Percentiles rank a stretch among this genome's conserved stretches.
phyloP scores from a whole-genome alignment of 495 filamentous ascomycete genomes.

The Pyronema domesticum region DNA sequence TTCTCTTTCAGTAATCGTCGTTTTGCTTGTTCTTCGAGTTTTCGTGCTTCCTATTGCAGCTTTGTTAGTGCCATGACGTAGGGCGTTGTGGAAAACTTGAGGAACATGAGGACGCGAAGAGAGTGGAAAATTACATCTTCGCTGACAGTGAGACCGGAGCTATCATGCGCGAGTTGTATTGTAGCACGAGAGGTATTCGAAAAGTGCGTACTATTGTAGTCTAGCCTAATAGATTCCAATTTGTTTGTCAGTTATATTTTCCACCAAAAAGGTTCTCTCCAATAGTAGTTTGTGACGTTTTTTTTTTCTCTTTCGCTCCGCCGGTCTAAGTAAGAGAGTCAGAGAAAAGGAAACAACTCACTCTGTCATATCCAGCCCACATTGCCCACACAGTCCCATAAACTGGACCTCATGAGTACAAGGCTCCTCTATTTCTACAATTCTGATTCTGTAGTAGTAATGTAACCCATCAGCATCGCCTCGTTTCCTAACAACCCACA shows the following conservation, averaged over 20 bases:
- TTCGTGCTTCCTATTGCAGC: conserved; percentile 47
- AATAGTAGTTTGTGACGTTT: no score
- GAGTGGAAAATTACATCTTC: conserved; percentile 22
- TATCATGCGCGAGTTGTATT: conserved; percentile 86
- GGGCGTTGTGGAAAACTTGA: background rate
- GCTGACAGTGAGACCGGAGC: conserved; percentile 49
- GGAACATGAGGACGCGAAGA: background rate
- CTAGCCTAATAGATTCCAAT: conserved; percentile 24
- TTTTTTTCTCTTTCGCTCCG: background rate
- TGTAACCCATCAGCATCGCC: background rate
- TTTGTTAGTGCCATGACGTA: conserved; percentile 34
- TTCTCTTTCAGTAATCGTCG: conserved; percentile 55
- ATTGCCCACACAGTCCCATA: conserved; percentile 71
- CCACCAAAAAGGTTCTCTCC: background rate
- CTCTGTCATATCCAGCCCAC: conserved; percentile 94
- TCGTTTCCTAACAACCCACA: no score
- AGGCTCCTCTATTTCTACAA: conserved; percentile 72
- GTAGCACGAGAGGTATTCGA: conserved; percentile 56
- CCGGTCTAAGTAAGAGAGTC: background rate
- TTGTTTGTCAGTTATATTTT: conserved; percentile 31
- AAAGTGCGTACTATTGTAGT: conserved; percentile 23
- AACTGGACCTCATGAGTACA: conserved; percentile 86
- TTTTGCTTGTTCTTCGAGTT: conserved; percentile 72
- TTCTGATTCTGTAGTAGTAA: conserved; percentile 29
- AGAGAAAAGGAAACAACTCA: conserved; percentile 24